Percentiles rank a stretch among this genome's conserved stretches.
Conservation (phyloP, 257 asterid genomes). For the Paulownia fortunei region DNA sequence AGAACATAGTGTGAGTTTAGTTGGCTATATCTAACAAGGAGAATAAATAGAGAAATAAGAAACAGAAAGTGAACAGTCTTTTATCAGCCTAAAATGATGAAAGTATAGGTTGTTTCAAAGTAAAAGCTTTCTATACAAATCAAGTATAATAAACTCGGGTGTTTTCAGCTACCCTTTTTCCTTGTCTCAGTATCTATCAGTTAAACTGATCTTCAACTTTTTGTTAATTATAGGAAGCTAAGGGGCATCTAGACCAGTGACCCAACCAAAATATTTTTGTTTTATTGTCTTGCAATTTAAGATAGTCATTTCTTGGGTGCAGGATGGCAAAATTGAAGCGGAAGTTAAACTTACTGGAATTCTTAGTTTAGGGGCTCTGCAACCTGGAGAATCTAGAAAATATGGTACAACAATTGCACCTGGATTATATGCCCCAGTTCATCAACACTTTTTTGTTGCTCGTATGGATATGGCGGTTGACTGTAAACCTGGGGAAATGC, state of each 20-base stretch:
- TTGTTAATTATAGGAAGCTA: neutral
- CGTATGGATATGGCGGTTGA: slow-evolving; percentile 99
- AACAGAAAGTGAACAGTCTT: neutral
- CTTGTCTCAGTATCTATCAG: slow-evolving; percentile 12
- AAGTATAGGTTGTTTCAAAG: neutral
- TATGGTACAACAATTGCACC: slow-evolving; percentile 96
- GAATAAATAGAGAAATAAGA: neutral
- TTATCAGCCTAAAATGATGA: slow-evolving; percentile 7
- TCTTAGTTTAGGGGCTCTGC: slow-evolving; percentile 93
- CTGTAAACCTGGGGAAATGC: slow-evolving; percentile 90
- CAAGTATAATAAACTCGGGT: neutral
- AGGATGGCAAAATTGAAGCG: slow-evolving; percentile 99
- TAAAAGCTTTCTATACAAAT: neutral
- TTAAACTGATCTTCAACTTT: neutral
- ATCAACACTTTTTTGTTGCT: slow-evolving; percentile 97
- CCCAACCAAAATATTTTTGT: neutral
- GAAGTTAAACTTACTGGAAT: slow-evolving; percentile 97
- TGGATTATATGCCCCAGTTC: slow-evolving; percentile 96
- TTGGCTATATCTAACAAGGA: neutral
- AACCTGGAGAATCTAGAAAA: slow-evolving; percentile 84
- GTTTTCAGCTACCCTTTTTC: neutral
- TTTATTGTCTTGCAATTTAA: slow-evolving; percentile 22
- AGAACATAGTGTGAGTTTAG: neutral
- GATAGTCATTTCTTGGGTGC: slow-evolving; percentile 30
- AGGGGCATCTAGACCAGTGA: neutral